Base-by-base conservation (phyloP, 208 protist species). In the Tritrichomonas foetus region DNA sequence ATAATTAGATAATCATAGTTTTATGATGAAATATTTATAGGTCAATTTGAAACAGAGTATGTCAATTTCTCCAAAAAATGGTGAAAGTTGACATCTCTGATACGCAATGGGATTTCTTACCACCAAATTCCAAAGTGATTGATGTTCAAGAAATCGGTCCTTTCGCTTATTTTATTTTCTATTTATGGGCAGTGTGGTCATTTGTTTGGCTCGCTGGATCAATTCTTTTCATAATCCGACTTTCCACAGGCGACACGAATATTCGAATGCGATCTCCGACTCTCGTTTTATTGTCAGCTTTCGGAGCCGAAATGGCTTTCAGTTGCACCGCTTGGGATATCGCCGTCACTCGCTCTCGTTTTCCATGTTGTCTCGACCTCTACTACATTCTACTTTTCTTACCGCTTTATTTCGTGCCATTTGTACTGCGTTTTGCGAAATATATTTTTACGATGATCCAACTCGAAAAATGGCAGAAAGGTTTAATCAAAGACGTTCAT, bases 91-190 rank as follows among this genome's bases (percentile, higher is more conserved):
- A 82, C 20, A 89, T 89, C 39, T 25, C 47, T 13, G 78, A 89
- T 89, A 33, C 41, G 11, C 78, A 89, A 89, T 89, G 78, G 78
- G 47, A 89, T 20, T 89, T 89, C 39, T 39, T 89, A 39, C 78
- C 78, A 39, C 20, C 20, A 61, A 89, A 49, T 36, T 44, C 39
- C 33, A 89, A 57, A 3, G 14, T n/a, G 0, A 33, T 61, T 39
- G 47, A 57, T 30, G 14, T 39, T 5, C 2, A 57, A 8, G 9
- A 20, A 13, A 44, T 82, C 5, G 27, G 8, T 27, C 25, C 44
- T 39, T 33, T 47, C 13, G 14, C 41, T 9, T 53, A n/a, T 20
- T 57, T 89, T 14, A 44, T 55, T 20, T 47, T 89, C 27, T 89
- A 89, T 57, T 25, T 57, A 20, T 89, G 44, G 20, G 44, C 14